Conservation (phyloP, 2,329 filamentous ascomycete species). For the Colletotrichum horii region DNA sequence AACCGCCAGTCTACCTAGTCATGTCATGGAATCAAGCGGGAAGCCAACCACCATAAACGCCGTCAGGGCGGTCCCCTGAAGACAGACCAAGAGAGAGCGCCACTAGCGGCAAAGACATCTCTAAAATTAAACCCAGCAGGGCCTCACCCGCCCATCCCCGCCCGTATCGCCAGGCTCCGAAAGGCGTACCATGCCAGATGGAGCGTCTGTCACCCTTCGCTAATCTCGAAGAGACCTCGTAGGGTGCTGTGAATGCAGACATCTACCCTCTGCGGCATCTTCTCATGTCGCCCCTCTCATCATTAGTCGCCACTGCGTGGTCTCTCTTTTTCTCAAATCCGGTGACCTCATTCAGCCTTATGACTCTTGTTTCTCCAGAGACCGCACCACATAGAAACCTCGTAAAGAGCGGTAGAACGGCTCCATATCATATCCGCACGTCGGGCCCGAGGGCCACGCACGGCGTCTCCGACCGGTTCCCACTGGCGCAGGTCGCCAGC, state of each 20-base stretch:
- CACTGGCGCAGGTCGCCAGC: neutral
- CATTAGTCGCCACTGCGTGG: neutral
- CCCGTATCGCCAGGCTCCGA: neutral
- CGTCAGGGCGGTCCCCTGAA: neutral
- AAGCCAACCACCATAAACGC: neutral
- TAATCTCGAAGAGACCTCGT: conserved; percentile 6
- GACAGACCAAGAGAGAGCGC: neutral
- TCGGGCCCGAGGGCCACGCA: neutral
- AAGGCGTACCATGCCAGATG: neutral
- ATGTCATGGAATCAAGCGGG: neutral
- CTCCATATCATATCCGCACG: neutral
- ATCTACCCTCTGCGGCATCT: neutral
- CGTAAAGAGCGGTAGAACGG: neutral
- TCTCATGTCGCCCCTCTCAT: neutral
- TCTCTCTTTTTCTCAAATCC: neutral
- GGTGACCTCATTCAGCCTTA: neutral
- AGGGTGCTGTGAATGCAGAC: neutral
- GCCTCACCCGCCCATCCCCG: neutral
- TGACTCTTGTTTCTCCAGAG: neutral
- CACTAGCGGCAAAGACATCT: conserved; percentile 4
- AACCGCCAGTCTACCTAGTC: neutral
- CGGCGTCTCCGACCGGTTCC: conserved; percentile 9
- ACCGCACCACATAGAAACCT: neutral
- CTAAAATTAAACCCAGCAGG: conserved; percentile 12
- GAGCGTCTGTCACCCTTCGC: conserved; percentile 9